These are phyloP conservation scores for Mycosarcoma maydis DNA, from an alignment of 1,284 basidiomycete genomes.

Conservation along the genomic window DNA sequence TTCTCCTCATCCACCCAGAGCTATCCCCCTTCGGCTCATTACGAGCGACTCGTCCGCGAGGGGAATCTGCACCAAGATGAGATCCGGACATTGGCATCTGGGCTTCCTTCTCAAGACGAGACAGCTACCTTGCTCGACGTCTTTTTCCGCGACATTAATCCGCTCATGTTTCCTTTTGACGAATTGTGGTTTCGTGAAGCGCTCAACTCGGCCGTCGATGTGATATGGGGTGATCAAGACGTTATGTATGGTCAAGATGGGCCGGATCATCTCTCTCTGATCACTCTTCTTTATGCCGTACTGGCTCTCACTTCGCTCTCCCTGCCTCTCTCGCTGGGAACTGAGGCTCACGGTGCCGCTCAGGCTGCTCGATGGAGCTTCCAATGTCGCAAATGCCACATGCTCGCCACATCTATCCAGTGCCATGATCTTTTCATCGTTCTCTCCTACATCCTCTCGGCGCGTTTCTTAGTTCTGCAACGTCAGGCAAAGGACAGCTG, in stretches of 20 bases:
- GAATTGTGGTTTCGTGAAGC: conserved; percentile 31
- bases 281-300: conserved; percentile 11
- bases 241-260: conserved; percentile 11
- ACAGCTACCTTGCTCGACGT: conserved; percentile 12
- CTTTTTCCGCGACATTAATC: conserved; percentile 37
- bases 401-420: conserved; percentile 16
- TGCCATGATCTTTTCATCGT: conserved; percentile 20
- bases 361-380: conserved; percentile 11
- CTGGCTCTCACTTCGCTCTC: conserved; percentile 14
- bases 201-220: conserved; percentile 14
- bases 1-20: conserved; percentile 20
- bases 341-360: conserved; percentile 6
- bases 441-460: conserved; percentile 10
- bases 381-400: conserved; percentile 3
- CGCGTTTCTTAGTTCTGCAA: conserved; percentile 19
- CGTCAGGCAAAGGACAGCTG: conserved; percentile 30
- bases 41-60: conserved; percentile 21
- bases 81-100: conserved; percentile 9
- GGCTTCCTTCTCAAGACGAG: conserved; percentile 8
- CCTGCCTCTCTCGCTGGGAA: conserved; percentile 8
- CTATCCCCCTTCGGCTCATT: conserved; percentile 28
- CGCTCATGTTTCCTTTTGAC: conserved; percentile 33
- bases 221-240: conserved; percentile 16
- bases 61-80: conserved; percentile 5
- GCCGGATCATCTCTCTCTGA: conserved; percentile 19